Base-by-base conservation (phyloP, 192 early-diverging fungal species). In the Backusella morwellensis region DNA sequence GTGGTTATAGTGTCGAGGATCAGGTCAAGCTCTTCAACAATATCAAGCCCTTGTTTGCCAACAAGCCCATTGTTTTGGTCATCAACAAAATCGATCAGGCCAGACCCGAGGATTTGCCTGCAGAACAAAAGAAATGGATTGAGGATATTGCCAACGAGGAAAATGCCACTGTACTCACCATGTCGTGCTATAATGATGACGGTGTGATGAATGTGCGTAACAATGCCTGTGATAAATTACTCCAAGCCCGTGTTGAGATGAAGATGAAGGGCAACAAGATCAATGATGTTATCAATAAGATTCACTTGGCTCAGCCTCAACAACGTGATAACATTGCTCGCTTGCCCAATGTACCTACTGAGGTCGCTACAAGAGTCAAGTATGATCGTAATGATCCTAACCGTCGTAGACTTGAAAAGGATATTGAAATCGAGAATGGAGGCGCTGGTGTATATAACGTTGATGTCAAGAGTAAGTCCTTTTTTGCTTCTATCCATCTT, bases 31-130 rank as follows among this genome's bases (percentile, higher is more conserved):
- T 99, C 54, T 99, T 95, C 89, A 88, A 96, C 75, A 94, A 94
- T 79, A 98, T 99, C 85, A 96, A 97, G 88, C 97, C 98, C 6
- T 89, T 99, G 74, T 99, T 99, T 77, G 93, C 94, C 82, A 98
- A 98, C 91, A 99, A 99, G 90, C 97, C 97, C 34, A 95, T 92
- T 54, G 77, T 98, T 50, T 87, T 99, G 21, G 95, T 99, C 40
- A 84, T 97, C 67, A 98, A 96, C 90, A 99, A 99, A 87, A 98
- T 95, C 78, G 98, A 99, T 82, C 86, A 90, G n/a, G 77, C 50
- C 85, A 88, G 92, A 44, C 92, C 94, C n/a, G 95, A 95, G 75
- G 90, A 95, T 63, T 82, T 98, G 54, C 84, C 85, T 40, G 86
- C 83, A 29, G 92, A 90, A 70, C 93, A 97, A 35, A 88, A 91